A percentile compares a stretch with the other conserved stretches of the same genome.
Evolutionary conservation across 306 rosid genomes (phyloP).

Genomic region (Alnus rubra): DNA sequence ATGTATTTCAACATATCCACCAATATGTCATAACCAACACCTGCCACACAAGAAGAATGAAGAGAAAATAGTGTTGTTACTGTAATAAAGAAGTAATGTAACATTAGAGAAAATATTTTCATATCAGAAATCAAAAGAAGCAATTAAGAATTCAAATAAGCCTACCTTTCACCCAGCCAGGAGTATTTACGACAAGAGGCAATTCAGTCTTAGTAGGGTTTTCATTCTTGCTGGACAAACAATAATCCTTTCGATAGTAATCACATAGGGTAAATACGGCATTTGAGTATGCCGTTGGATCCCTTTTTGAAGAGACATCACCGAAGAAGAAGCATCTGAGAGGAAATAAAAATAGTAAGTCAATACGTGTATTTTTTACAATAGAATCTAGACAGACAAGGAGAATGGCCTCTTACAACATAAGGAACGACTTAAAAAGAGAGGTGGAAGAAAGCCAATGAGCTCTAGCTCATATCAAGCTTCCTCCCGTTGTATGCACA

Average conservation of each 20-base stretch:
- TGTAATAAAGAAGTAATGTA: slow-evolving; percentile 18
- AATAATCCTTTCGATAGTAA: slow-evolving; percentile 55
- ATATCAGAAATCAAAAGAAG: slow-evolving; percentile 6
- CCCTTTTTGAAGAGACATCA: slow-evolving; percentile 72
- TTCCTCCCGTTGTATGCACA: neutral
- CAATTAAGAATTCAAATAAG: neutral
- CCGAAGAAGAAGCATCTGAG: slow-evolving; percentile 87
- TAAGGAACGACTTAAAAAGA: neutral
- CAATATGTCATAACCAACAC: slow-evolving; percentile 77
- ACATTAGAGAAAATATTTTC: slow-evolving; percentile 12
- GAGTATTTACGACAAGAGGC: slow-evolving; percentile 88
- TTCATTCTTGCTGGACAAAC: slow-evolving; percentile 32
- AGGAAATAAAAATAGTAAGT: slow-evolving; percentile 24
- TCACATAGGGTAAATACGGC: slow-evolving; percentile 52
- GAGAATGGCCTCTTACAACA: neutral
- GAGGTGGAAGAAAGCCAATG: neutral
- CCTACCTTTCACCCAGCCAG: slow-evolving; percentile 97
- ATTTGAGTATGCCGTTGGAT: slow-evolving; percentile 60
- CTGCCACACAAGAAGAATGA: slow-evolving; percentile 43
- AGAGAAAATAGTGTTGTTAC: slow-evolving; percentile 18
- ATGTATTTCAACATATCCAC: slow-evolving; percentile 73
- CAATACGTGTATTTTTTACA: neutral
- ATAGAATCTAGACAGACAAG: slow-evolving; percentile 8
- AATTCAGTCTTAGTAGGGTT: slow-evolving; percentile 40
- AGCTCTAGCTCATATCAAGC: neutral